Conservation (phyloP, 2,329 filamentous ascomycete genomes). For the Xylariaceae sp. region DNA sequence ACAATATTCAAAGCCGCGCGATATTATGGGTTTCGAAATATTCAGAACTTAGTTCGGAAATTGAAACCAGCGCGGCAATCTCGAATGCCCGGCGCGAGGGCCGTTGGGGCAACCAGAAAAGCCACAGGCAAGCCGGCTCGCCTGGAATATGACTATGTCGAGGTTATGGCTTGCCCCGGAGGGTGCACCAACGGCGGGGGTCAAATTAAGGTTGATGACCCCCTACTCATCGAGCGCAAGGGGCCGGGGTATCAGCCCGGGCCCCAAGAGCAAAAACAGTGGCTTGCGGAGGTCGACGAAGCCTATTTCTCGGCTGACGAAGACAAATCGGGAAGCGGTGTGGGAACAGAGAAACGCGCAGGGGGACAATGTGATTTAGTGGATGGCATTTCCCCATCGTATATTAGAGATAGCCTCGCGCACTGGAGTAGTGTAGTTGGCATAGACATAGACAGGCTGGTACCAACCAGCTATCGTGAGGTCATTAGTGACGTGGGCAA, state of each 20-base stretch:
- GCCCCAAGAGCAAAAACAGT: constrained; percentile 78
- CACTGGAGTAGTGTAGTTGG: constrained; percentile 74
- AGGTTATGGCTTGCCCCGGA: constrained; percentile 99
- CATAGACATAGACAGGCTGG: constrained; percentile 66
- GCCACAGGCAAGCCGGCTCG: constrained; percentile 46
- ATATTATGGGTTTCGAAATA: constrained; percentile 97
- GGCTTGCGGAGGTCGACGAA: constrained; percentile 78
- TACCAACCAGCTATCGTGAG: constrained; percentile 82
- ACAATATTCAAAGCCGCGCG: constrained; percentile 74
- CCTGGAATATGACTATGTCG: constrained; percentile 82
- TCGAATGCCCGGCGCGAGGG: constrained; percentile 72
- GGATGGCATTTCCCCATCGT: constrained; percentile 61
- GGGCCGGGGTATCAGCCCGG: constrained; percentile 55
- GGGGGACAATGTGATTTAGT: constrained; percentile 41
- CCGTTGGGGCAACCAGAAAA: constrained; percentile 52
- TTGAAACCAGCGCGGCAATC: constrained; percentile 77
- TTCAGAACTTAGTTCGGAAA: constrained; percentile 92
- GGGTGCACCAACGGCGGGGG: constrained; percentile 97
- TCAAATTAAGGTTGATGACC: constrained; percentile 87
- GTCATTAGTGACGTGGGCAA: constrained; percentile 96
- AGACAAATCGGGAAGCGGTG: constrained; percentile 33
- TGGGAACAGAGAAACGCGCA: constrained; percentile 28
- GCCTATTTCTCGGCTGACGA: constrained; percentile 80
- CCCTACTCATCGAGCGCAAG: constrained; percentile 52
- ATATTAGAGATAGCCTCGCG: constrained; percentile 63